Evolutionary conservation across 2,329 filamentous ascomycete genomes (phyloP), one percentile per base, ranked within the genome.

Genomic region (Botryotinia globosa): DNA sequence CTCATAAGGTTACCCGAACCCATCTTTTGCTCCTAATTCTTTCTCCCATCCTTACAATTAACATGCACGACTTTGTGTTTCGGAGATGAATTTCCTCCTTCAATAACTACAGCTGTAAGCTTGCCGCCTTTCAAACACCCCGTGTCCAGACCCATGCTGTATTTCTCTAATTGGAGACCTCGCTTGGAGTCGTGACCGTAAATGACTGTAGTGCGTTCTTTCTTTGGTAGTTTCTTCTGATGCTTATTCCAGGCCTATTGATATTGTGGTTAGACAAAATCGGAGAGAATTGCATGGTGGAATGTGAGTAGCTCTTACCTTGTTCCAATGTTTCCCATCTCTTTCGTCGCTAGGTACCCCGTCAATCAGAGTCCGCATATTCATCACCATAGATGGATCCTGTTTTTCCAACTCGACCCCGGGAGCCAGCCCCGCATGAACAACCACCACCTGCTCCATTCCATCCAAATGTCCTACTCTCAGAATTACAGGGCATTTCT

Each of bases 371-470:
- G 90, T 92, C 72, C 94, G 90, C 93, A 99, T 97, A 80, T 94
- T 96, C 94, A 98, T 98, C 58, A 92, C 92, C 69, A 91, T 90
- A 81, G 89, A 90, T 0, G 94, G 91, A 81, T 98, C 87, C 77
- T 91, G 95, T 69, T 87, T 84, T 63, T 90, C 85, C 22, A 97
- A 85, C 0, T 87, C 81, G 0, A 97, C 83, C 8, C 90, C 91
- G 0, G 95, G 93, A 0, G 96, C 90, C 3, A 98, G 85, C 0
- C 96, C 96, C 0, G 89, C 95, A 83, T 98, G 96, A 10, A 94
- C 95, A 68, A 94, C 91, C 8, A 91, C 85, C 7, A 97, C 85
- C 73, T 90, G 85, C 51, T 90, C 87, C 80, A 90, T 84, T 2
- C 82, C 83, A 1, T 85, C 83, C 51, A 94, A 82, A 22, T 84